phyloP scores from a whole-genome alignment of 78 protist species.

The slime mould (Dictyostelium discoideum) region DNA sequence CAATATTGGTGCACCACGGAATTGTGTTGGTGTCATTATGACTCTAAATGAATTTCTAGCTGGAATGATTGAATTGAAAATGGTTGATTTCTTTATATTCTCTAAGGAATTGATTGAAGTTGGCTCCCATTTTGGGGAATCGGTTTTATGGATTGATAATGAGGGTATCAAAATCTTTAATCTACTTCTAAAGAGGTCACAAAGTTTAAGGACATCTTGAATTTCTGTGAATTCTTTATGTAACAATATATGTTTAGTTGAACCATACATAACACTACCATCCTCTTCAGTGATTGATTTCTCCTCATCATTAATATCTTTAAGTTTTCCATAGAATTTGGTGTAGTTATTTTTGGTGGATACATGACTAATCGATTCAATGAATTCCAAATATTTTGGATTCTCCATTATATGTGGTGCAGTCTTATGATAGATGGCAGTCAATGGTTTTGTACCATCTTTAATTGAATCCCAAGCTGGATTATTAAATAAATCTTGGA shows the following conservation, averaged over 20 bases:
- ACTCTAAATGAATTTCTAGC: neutral
- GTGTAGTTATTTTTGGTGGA: neutral
- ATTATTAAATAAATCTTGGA: neutral
- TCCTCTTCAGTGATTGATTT: neutral
- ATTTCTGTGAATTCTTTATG: neutral
- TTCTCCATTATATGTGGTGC: neutral
- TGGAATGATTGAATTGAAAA: neutral
- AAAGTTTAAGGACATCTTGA: neutral
- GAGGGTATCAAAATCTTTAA: neutral
- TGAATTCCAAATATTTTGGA: slow-evolving; percentile 7
- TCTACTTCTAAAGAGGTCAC: neutral
- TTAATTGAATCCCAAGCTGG: neutral
- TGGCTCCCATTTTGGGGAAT: neutral
- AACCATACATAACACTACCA: neutral
- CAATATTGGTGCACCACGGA: neutral
- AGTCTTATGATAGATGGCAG: neutral
- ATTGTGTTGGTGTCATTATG: neutral
- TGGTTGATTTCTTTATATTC: neutral
- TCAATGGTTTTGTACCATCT: neutral
- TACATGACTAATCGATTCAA: neutral
- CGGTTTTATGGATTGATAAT: neutral
- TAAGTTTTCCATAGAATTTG: neutral
- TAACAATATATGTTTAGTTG: neutral
- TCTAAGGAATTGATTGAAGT: neutral
- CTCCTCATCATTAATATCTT: neutral